These are phyloP conservation scores for Eragrostis nindensis DNA, from an alignment of 176 grass and related monocot species.

Conservation along the genomic window DNA sequence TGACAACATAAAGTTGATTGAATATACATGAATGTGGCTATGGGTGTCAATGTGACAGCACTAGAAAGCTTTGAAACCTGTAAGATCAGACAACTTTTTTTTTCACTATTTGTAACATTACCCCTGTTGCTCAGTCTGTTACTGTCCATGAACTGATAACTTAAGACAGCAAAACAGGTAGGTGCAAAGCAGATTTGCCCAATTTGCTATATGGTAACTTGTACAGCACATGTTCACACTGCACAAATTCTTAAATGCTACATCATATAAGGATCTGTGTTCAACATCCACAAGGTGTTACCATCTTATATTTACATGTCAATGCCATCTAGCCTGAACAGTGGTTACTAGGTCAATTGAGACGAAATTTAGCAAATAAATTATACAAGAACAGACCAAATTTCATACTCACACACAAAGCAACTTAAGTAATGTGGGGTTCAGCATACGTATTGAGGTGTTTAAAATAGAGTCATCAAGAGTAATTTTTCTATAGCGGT, in stretches of 20 bases:
- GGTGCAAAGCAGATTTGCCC: not conserved
- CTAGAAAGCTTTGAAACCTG: conserved; percentile 1
- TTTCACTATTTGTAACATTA: not conserved
- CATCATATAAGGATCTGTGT: not conserved
- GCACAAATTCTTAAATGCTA: not conserved
- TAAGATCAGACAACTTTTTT: not conserved
- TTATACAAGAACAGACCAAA: not conserved
- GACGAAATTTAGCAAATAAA: not conserved
- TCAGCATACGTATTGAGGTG: conserved; percentile 6
- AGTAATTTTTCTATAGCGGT: conserved; percentile 4
- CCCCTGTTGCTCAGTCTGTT: not conserved
- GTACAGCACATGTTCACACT: not conserved
- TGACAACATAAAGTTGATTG: not conserved
- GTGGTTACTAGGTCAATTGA: not conserved
- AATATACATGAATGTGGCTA: not conserved
- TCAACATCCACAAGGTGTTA: not conserved
- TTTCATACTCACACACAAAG: conserved; percentile 7
- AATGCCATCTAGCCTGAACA: conserved; percentile 26
- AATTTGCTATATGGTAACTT: not conserved
- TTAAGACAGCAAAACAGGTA: conserved; percentile 1
- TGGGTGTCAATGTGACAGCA: not conserved
- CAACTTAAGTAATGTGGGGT: conserved; percentile 6
- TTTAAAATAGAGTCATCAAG: not conserved
- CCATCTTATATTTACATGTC: not conserved
- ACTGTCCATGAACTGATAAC: not conserved